Evolutionary conservation across 331 rosid genomes (phyloP), one percentile per base, ranked within the genome.

Genomic region (Arachis monticola): DNA sequence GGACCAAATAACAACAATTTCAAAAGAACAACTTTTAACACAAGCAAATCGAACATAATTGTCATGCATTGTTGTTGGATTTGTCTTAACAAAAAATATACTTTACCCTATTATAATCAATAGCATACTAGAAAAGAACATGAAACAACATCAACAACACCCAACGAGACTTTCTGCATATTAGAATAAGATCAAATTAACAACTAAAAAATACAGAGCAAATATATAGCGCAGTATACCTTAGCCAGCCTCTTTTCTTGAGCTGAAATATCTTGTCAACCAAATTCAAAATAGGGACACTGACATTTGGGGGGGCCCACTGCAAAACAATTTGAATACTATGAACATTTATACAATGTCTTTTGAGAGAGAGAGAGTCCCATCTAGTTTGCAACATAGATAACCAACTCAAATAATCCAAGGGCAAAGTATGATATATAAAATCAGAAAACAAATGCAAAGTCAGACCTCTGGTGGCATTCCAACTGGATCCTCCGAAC

Each of bases 241-340:
- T 95, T 82, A 95, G 83, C 99, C 99, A 95, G 79, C 99, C 99
- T 88, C 98, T 92, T 85, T 91, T 89, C 80, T 95, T 92, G 1
- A 95, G 98, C 86, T 95, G 98, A 86, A 95, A 95, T 70, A 95
- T 81, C 76, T 92, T 95, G 87, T 95, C 99, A 75, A 95, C 99
- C 83, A 95, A 86, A 81, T 92, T 89, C 88, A 95, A 83, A 67
- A 95, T 65, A 73, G 99, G 99, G 65, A 95, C 98, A 45, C 92
- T 92, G 42, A 95, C 97, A 67, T 95, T 95, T 42, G 99, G 81
- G 11, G 99, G 99, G 72, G 87, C 68, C 99, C 99, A 95, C 99
- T 95, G 96, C 89, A 85, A 79, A 77, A 79, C 75, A 79, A 80
- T 56, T 12, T 30, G 56, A 74, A 69, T 60, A 77, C 27, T 47